These are phyloP conservation scores for Raffaelea ambrosiae DNA, from an alignment of 2,329 filamentous ascomycete species.

Conservation along the genomic window DNA sequence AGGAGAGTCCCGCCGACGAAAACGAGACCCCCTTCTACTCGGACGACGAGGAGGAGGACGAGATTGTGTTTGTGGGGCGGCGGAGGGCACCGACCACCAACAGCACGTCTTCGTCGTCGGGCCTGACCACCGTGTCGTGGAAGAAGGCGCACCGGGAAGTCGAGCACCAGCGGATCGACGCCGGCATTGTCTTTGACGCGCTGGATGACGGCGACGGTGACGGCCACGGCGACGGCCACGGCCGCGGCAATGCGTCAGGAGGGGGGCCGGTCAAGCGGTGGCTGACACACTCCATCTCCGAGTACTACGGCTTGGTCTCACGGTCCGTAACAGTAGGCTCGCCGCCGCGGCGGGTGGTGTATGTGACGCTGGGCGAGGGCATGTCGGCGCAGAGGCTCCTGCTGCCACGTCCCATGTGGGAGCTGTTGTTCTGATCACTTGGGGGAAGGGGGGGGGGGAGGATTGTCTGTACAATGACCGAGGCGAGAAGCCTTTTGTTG, in stretches of 20 bases:
- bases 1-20: slow-evolving; percentile 19
- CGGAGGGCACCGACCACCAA: slow-evolving; percentile 34
- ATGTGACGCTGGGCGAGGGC: slow-evolving; percentile 47
- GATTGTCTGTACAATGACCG: no score
- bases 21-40: slow-evolving; percentile 14
- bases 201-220: slow-evolving; percentile 65
- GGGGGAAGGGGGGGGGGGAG: no score
- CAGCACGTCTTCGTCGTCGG: slow-evolving; percentile 27
- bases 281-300: slow-evolving; percentile 85
- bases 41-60: slow-evolving; percentile 80
- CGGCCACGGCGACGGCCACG: no score
- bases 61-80: slow-evolving; percentile 80
- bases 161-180: slow-evolving; percentile 50
- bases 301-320: slow-evolving; percentile 84
- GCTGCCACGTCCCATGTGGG: slow-evolving; percentile 59
- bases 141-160: slow-evolving; percentile 42
- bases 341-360: slow-evolving; percentile 69
- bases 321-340: slow-evolving; percentile 67
- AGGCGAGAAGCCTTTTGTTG: no score
- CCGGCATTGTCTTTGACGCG: slow-evolving; percentile 71
- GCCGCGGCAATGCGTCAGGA: no score
- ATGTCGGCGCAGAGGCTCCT: no score
- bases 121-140: no score
- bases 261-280: slow-evolving; percentile 79
- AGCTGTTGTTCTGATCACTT: no score